phyloP scores from a whole-genome alignment of 306 rosid species.

The Sphenostylis stenocarpa region DNA sequence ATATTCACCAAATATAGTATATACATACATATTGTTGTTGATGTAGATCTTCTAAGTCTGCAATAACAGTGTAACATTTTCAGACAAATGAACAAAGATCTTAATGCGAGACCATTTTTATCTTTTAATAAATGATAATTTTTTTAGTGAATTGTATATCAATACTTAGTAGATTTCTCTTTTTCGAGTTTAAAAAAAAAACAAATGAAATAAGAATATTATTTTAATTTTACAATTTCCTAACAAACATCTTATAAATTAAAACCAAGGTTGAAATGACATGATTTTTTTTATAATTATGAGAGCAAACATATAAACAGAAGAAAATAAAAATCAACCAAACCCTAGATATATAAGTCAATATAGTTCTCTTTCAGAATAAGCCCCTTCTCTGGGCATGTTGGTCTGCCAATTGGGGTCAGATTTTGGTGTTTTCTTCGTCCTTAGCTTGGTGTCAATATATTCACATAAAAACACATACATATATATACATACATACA shows the following conservation, averaged over 20 bases:
- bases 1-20: too few relatives aligned
- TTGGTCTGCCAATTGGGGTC: constrained; percentile 32
- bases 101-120: too few relatives aligned
- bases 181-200: too few relatives aligned
- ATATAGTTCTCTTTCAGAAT: constrained; percentile 34
- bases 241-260: background rate
- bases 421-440: constrained; percentile 26
- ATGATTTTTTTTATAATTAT: background rate
- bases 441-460: constrained; percentile 2
- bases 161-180: too few relatives aligned
- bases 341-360: background rate
- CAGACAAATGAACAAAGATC: background rate
- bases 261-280: background rate
- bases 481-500: too few relatives aligned
- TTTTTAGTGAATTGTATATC: too few relatives aligned
- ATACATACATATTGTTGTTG: too few relatives aligned
- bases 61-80: too few relatives aligned
- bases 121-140: background rate
- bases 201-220: background rate
- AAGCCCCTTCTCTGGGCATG: background rate
- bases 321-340: background rate
- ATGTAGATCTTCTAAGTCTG: background rate
- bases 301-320: background rate
- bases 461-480: too few relatives aligned
- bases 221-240: background rate